Conservation (phyloP, 2,329 filamentous ascomycete genomes). For the Apiospora marii region DNA sequence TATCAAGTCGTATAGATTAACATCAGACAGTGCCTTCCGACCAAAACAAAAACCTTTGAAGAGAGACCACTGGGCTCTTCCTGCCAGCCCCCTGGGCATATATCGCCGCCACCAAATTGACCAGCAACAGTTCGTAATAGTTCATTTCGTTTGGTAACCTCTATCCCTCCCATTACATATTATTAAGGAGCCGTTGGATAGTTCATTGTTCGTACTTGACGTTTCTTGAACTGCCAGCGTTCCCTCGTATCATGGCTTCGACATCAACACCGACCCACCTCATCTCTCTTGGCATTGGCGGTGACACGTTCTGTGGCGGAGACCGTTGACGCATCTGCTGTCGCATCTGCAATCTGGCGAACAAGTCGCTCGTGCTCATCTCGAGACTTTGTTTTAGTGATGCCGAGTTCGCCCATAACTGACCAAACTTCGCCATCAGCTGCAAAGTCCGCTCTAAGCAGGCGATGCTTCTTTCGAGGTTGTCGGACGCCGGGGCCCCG, state of each 20-base stretch:
- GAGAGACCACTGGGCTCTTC: not conserved
- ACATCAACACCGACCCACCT: constrained; percentile 56
- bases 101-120: not conserved
- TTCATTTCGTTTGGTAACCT: not conserved
- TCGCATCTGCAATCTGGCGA: constrained; percentile 51
- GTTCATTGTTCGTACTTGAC: constrained; percentile 20
- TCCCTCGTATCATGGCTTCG: constrained; percentile 51
- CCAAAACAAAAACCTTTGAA: not conserved
- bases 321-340: constrained; percentile 48
- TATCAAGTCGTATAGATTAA: not conserved
- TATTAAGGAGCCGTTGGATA: not conserved
- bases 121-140: constrained; percentile 5
- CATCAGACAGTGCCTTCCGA: not conserved
- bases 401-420: constrained; percentile 65
- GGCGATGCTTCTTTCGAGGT: constrained; percentile 62
- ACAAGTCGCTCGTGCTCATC: constrained; percentile 53
- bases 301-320: constrained; percentile 39
- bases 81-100: not conserved
- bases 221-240: constrained; percentile 27
- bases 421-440: constrained; percentile 63
- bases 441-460: constrained; percentile 63
- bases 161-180: constrained; percentile 1
- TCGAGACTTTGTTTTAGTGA: constrained; percentile 63
- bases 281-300: constrained; percentile 44
- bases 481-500: constrained; percentile 52